Base-by-base conservation (phyloP, 2,329 filamentous ascomycete species). In the Ophiocordyceps sinensis region DNA sequence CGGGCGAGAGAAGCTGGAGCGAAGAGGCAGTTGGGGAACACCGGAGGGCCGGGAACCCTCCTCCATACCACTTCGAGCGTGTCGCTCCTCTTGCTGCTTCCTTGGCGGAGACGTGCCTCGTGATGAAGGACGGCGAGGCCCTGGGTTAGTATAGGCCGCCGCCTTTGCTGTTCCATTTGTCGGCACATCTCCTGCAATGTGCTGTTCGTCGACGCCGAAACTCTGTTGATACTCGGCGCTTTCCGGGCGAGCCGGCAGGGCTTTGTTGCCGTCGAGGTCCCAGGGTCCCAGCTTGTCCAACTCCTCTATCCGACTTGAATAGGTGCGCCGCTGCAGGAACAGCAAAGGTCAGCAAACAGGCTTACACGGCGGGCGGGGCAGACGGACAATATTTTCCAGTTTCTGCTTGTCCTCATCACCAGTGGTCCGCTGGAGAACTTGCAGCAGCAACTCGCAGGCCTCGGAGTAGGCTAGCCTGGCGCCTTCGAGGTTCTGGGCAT, bases 401-500 rank as follows among this genome's bases (percentile, higher is more conserved):
- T 96, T 96, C 49, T 77, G 81, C 59, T 81, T 79, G 54, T 98
- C 91, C 41, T 94, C 87, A 29, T 88, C 80, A 7, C 81, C 85
- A 11, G 79, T 79, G 43, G 86, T 95, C 51, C 85, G 78, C 43
- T 80, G 67, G 65, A 98, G 82, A 5, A 98, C 91, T 53, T 93
- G 80, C 50, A 89, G 82, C 41, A 98, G 66, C 44, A 98, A 68
- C 42, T 80, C 75, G 56, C 91, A 98, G 4, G 93, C 91, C 62
- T 98, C 91, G 11, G 75, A 71, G 57, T 98, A 98, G 13, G 89
- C 87, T 53, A 86, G 77, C 56, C 93, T 80, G 15, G 91, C 91
- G 34, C 85, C 87, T 57, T 89, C 85, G 47, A 91, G 89, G 55
- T 96, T 94, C 53, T 91, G 85, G 13, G 86, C 87, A 72, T 95